Base-by-base conservation (phyloP, 1,284 basidiomycete genomes). In the Rhodotorula sp. region DNA sequence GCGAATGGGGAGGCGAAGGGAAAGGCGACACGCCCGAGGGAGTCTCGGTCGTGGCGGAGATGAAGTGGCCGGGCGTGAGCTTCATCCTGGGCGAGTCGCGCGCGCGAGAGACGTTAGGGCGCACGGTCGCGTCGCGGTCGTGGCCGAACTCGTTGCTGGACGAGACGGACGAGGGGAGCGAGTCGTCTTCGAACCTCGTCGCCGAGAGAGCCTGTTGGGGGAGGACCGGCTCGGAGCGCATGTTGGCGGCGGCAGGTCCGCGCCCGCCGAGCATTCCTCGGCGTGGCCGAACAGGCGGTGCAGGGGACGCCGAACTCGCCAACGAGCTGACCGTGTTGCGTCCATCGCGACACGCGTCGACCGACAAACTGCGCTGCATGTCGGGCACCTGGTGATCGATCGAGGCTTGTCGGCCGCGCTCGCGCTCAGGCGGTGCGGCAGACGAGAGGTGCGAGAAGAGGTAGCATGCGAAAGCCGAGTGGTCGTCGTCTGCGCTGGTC, bases 381-480 rank as follows among this genome's bases (percentile, higher is more conserved):
- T 72, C 70, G 4, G 59, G 3, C 3, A 36, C 22, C 19, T 10
- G 1, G 22, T 58, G 47, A 17, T 46, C 46, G 62, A 34, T 48
- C 32, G 58, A 39, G 32, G 59, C 22, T 2, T 44, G 27, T 20
- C 64, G 61, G 1, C 68, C 68, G 20, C 68, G 68, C 29, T 67
- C 62, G 17, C 53, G 53, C 11, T 49, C 34, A 0, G 65, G 34
- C 1, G 66, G 57, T 9, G 60, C 56, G 4, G 59, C 63, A 27
- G 62, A 47, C 22, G 62, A 49, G 6, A 72, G 63, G 54, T 74
- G 73, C 11, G 73, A 70, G 70, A 74, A 74, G 39, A 74, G 68
- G 58, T 74, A 74, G 63, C 67, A 66, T 8, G 73, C 73, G 59
- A 74, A 74, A 2, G 73, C 70, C 17, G 73, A 74, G 30, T 72